phyloP scores from a whole-genome alignment of 768 basidiomycete species.

The Boletus rex-veris region DNA sequence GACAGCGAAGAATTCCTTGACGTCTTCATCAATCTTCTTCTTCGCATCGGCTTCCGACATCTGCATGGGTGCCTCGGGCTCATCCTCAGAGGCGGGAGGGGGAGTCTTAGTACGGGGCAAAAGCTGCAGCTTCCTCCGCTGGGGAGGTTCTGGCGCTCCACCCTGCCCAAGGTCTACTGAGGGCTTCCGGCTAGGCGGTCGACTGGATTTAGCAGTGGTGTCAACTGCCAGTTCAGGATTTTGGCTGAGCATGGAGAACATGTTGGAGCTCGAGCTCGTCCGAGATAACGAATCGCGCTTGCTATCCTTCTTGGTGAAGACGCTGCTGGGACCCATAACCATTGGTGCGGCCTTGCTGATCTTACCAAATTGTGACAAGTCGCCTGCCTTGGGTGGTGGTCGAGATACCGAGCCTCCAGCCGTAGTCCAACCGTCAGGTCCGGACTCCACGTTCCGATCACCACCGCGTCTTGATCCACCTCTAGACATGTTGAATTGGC shows the following conservation, averaged over 20 bases:
- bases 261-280: conserved; percentile 76
- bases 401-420: conserved; percentile 50
- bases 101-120: conserved; percentile 67
- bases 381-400: conserved; percentile 74
- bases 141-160: conserved; percentile 44
- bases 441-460: conserved; percentile 59
- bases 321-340: conserved; percentile 81
- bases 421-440: conserved; percentile 87
- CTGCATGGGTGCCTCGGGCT: conserved; percentile 41
- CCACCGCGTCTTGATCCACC: conserved; percentile 87
- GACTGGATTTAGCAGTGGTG: conserved; percentile 48
- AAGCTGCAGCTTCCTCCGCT: conserved; percentile 71
- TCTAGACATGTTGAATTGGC: conserved; percentile 78
- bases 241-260: conserved; percentile 83
- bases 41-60: conserved; percentile 68
- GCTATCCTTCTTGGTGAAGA: conserved; percentile 72
- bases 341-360: conserved; percentile 67
- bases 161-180: conserved; percentile 48
- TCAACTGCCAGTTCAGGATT: conserved; percentile 55
- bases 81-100: conserved; percentile 47
- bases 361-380: conserved; percentile 86
- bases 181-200: conserved; percentile 47
- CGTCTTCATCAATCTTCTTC: conserved; percentile 76
- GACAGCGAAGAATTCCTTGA: conserved; percentile 83
- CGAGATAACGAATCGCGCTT: conserved; percentile 77